Evolutionary conservation across 2,329 filamentous ascomycete species (phyloP).

Genomic region (Blumeriella jaapii): DNA sequence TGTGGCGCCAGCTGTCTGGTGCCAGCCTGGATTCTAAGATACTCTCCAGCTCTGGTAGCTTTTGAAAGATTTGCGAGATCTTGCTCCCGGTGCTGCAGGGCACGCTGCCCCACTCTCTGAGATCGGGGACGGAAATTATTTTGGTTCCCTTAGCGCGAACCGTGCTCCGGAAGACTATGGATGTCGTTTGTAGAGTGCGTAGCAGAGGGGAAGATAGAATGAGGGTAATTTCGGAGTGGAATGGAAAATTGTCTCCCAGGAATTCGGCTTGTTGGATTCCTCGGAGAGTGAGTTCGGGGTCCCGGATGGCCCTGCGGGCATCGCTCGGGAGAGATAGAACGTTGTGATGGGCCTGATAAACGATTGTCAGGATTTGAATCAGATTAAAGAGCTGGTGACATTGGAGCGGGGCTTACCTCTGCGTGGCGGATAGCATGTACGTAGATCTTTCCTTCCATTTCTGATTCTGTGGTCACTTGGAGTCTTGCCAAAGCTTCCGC

Average conservation of each 20-base stretch:
- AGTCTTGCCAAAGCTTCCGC: no score
- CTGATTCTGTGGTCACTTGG: no score
- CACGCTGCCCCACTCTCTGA: constrained; percentile 1
- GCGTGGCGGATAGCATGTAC: constrained; percentile 2
- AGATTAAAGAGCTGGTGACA: background rate
- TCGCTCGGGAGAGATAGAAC: background rate
- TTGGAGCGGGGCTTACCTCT: background rate
- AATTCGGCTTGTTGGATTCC: background rate
- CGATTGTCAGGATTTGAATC: background rate
- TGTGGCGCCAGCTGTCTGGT: constrained; percentile 1
- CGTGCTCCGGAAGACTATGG: background rate
- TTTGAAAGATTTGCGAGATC: background rate
- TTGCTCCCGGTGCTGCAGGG: background rate
- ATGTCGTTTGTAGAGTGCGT: background rate
- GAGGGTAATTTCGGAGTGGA: background rate
- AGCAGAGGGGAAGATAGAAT: constrained; percentile 1
- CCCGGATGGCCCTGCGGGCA: background rate
- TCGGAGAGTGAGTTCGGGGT: background rate
- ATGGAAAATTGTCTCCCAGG: background rate
- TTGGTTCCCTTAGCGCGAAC: background rate
- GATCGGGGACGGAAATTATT: constrained; percentile 2
- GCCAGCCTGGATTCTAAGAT: background rate
- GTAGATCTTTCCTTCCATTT: background rate
- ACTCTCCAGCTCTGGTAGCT: background rate
- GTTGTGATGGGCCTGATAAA: background rate